Base-by-base conservation (phyloP, 768 basidiomycete genomes). In the Coprinopsis strossmayeri region DNA sequence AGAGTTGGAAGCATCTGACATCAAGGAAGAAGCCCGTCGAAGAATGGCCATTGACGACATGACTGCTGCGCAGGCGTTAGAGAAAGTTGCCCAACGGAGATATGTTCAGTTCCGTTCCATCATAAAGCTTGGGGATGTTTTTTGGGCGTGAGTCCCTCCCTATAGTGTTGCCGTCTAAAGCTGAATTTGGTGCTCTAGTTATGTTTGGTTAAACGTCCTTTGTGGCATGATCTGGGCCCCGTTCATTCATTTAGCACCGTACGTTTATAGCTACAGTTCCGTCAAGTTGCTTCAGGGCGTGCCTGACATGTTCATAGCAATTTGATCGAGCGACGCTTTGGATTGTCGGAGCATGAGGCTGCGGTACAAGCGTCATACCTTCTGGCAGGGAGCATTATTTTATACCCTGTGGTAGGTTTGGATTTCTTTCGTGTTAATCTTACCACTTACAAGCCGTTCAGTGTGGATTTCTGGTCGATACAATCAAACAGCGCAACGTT, bases 211-310 rank as follows among this genome's bases (percentile, higher is more conserved):
- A n/a, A 90, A 90, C 53, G 61, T 89, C 11, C 66, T 89, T 13
- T 91, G 84, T 51, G 87, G 87, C 15, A 69, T 79, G 51, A 78
- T 88, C 28, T 90, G 87, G 87, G 68, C 78, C 2, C 88, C 87
- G 2, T 88, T 87, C 59, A 79, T 78, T 10, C 86, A 89, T 58
- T 77, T 91, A 35, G 79, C 83, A 11, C 72, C 87, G 85, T 87
- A 58, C 58, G 81, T 62, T 28, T 9, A 2, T 27, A n/a, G 10
- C 21, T 37, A n/a, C n/a, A n/a, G n/a, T n/a, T n/a, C n/a, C n/a
- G n/a, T n/a, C n/a, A n/a, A n/a, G n/a, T n/a, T n/a, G n/a, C n/a
- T n/a, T n/a, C n/a, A n/a, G n/a, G n/a, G n/a, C n/a, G n/a, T n/a
- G n/a, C n/a, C 40, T 42, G 18, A 42, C 40, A 18, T 42, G 21